Evolutionary conservation across 306 rosid genomes (phyloP).

Genomic region (Ziziphus jujuba): DNA sequence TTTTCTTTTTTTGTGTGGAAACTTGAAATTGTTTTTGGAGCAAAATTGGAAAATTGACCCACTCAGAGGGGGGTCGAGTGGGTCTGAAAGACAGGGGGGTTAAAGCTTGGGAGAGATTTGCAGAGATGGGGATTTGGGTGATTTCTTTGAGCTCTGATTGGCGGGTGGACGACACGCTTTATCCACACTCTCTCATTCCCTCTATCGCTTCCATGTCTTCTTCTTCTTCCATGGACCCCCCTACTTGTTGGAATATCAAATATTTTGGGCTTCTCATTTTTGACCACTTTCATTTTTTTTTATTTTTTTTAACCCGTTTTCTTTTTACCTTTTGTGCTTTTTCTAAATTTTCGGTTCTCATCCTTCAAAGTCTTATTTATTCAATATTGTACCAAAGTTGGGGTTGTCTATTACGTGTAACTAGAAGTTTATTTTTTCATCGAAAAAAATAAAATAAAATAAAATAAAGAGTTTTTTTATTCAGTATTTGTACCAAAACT

Average conservation of each 20-base stretch:
- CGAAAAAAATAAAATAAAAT: no score
- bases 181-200: constrained; percentile 63
- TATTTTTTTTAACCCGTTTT: no score
- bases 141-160: constrained; percentile 72
- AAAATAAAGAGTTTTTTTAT: no score
- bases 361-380: no score
- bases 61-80: neutral
- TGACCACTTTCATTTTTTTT: no score
- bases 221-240: constrained; percentile 18
- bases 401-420: no score
- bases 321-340: no score
- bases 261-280: neutral
- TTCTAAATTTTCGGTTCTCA: no score
- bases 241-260: neutral
- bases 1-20: no score
- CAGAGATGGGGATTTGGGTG: constrained; percentile 25
- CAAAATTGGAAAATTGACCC: constrained; percentile 3
- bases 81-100: neutral
- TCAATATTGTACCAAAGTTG: no score
- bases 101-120: neutral
- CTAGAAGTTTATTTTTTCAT: no score
- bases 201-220: neutral
- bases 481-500: no score
- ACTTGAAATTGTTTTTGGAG: neutral
- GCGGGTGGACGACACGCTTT: constrained; percentile 59